Evolutionary conservation across 495 filamentous ascomycete genomes (phyloP).

Genomic region (Aspergillus conjunctus): DNA sequence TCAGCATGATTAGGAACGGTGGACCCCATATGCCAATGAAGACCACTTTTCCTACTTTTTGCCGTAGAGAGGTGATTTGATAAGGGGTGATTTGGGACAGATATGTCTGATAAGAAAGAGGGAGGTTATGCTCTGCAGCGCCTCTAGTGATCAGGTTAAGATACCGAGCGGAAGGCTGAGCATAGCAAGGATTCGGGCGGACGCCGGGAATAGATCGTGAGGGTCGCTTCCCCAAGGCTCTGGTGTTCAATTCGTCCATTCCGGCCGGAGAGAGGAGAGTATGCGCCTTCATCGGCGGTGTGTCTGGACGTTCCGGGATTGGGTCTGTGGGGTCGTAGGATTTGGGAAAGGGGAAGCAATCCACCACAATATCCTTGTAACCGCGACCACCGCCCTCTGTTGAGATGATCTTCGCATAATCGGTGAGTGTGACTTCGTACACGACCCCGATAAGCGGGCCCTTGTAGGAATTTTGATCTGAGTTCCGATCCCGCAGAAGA

Average conservation of each 20-base stretch:
- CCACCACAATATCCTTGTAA: conserved; percentile 81
- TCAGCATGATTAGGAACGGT: conserved; percentile 51
- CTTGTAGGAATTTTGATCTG: conserved; percentile 65
- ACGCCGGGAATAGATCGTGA: conserved; percentile 13
- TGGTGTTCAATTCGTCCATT: conserved; percentile 16
- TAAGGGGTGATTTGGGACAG: conserved; percentile 68
- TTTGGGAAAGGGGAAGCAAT: conserved; percentile 67
- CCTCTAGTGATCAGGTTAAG: conserved; percentile 75
- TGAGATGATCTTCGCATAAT: conserved; percentile 84
- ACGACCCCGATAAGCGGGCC: conserved; percentile 83
- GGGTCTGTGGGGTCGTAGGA: conserved; percentile 37
- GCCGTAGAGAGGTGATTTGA: conserved; percentile 62
- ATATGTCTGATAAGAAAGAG: conserved; percentile 70
- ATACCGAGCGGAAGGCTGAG: conserved; percentile 83
- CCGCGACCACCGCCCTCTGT: conserved; percentile 84
- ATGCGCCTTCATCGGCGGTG: conserved; percentile 55
- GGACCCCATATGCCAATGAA: conserved; percentile 66
- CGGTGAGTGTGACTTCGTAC: conserved; percentile 81
- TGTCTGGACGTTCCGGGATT: conserved; percentile 43
- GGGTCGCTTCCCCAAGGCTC: conserved; percentile 7
- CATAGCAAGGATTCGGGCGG: conserved; percentile 66
- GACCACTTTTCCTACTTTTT: conserved; percentile 63
- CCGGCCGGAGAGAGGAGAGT: conserved; percentile 58
- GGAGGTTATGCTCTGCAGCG: conserved; percentile 74
- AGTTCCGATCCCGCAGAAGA: conserved; percentile 39